phyloP scores from a whole-genome alignment of 305 asterid species.

The Solanum chacoense region DNA sequence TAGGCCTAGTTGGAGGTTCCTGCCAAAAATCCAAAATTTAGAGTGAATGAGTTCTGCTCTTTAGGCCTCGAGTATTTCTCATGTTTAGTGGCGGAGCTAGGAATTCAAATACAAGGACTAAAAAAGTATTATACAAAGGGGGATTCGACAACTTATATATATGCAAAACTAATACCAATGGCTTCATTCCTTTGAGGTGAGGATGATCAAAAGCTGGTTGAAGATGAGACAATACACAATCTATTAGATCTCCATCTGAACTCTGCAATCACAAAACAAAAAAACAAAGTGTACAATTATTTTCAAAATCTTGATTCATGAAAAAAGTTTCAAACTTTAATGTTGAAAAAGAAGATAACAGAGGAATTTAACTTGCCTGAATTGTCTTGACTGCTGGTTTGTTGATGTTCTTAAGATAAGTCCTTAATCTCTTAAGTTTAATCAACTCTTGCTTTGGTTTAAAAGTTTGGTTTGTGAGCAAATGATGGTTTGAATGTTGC shows the following conservation, averaged over 20 bases:
- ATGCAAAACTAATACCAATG: slow-evolving; percentile 37
- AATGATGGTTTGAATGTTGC: not conserved
- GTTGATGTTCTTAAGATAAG: slow-evolving; percentile 53
- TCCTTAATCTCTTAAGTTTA: not conserved
- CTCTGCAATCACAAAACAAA: slow-evolving; percentile 31
- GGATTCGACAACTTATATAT: not conserved
- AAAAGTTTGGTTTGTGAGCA: slow-evolving; percentile 42
- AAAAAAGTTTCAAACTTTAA: not conserved
- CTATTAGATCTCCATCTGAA: slow-evolving; percentile 71
- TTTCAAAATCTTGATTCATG: not conserved
- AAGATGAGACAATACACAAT: slow-evolving; percentile 68
- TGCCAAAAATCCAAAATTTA: slow-evolving; percentile 6
- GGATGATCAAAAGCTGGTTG: slow-evolving; percentile 98
- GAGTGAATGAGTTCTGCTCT: not conserved
- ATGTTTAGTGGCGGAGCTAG: not conserved
- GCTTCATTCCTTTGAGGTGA: slow-evolving; percentile 69
- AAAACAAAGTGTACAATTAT: not conserved
- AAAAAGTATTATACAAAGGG: not conserved
- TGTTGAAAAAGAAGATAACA: not conserved
- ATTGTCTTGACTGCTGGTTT: slow-evolving; percentile 69
- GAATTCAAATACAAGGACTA: not conserved
- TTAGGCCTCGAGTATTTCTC: not conserved
- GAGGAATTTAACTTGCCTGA: slow-evolving; percentile 25
- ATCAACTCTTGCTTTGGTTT: slow-evolving; percentile 15
- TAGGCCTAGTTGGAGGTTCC: slow-evolving; percentile 78